Base-by-base conservation (phyloP, 2,329 filamentous ascomycete genomes). In the Exophiala dermatitidis region DNA sequence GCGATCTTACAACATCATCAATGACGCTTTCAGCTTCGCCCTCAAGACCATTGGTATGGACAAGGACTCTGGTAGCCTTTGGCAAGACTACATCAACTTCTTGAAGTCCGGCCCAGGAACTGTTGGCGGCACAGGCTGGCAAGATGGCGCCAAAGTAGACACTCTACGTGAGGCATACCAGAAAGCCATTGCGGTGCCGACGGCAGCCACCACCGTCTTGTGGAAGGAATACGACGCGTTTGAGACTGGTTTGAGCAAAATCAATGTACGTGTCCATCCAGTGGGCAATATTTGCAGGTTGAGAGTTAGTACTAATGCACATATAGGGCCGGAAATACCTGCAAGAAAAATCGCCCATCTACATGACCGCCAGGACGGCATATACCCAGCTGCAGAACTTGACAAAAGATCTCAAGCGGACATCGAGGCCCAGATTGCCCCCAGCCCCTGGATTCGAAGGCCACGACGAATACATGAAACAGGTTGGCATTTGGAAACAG, bases 191-290 rank as follows among this genome's bases (percentile, higher is more conserved):
- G 84, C 82, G 60, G 82, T 96, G 37, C 94, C 94, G 3, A 95
- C 89, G 59, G 82, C 85, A 50, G 86, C 85, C 32, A 82, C 95
- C 46, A 88, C 91, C 65, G 80, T 79, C 48, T 74, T 98, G 9
- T 98, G 93, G 94, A 95, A 94, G 68, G 91, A 98, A 66, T 98
- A 98, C 66, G 90, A 97, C 68, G 84, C 88, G 62, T 98, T 98
- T 66, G 93, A 98, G 71, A 90, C 93, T 81, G 82, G 85, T 4
- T 72, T 96, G 54, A 96, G 96, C 74, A 97, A 95, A 70, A 81
- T 89, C 61, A 94, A 90, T 40, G 88, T 90, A 77, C 66, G 80
- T 72, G 31, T 10, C 34, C 9, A 38, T 28, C 9, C 29, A 8
- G 5, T 46, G 3, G 29, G 19, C 19, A 2, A 19, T 19, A 55